A percentile compares a stretch with the other conserved stretches of the same genome.
Evolutionary conservation across 2,329 filamentous ascomycete species (phyloP).

Genomic region (Lecanicillium sp.): DNA sequence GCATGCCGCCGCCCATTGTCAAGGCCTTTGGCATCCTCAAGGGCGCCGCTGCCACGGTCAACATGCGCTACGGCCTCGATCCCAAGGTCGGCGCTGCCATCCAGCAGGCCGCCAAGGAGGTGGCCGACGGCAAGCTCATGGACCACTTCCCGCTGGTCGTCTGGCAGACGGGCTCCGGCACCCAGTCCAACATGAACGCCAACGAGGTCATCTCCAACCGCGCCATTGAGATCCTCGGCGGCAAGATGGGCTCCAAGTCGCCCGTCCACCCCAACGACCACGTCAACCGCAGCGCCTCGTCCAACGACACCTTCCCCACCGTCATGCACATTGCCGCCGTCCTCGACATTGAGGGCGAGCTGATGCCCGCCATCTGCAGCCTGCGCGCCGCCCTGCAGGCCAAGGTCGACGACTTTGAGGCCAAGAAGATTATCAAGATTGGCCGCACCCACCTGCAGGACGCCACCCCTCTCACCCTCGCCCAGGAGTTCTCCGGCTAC

Average conservation of each 20-base stretch:
- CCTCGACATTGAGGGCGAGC: conserved; percentile 78
- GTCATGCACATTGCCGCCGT: conserved; percentile 99
- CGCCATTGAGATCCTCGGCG: conserved; percentile 94
- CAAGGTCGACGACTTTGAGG: conserved; percentile 82
- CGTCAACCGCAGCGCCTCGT: conserved; percentile 97
- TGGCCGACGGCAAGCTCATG: conserved; percentile 84
- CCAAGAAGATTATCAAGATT: conserved; percentile 93
- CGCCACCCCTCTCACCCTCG: conserved; percentile 88
- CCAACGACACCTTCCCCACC: conserved; percentile 98
- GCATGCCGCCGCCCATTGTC: conserved; percentile 90
- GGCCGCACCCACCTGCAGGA: conserved; percentile 96
- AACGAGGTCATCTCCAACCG: conserved; percentile 99
- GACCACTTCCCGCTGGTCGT: conserved; percentile 98
- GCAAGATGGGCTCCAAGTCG: conserved; percentile 92
- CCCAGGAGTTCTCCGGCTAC: conserved; percentile 97
- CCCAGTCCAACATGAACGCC: conserved; percentile 99
- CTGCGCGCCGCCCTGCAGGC: conserved; percentile 76
- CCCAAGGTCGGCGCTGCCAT: conserved; percentile 87
- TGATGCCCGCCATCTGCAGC: conserved; percentile 74
- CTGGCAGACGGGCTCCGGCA: conserved; percentile 98
- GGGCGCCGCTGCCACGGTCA: conserved; percentile 90
- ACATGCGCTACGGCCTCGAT: conserved; percentile 89
- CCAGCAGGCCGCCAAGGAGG: conserved; percentile 87
- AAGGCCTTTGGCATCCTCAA: conserved; percentile 95
- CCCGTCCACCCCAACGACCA: conserved; percentile 99